phyloP scores from a whole-genome alignment of 2,329 filamentous ascomycete genomes.

The Chaetoscypha palmicola region DNA sequence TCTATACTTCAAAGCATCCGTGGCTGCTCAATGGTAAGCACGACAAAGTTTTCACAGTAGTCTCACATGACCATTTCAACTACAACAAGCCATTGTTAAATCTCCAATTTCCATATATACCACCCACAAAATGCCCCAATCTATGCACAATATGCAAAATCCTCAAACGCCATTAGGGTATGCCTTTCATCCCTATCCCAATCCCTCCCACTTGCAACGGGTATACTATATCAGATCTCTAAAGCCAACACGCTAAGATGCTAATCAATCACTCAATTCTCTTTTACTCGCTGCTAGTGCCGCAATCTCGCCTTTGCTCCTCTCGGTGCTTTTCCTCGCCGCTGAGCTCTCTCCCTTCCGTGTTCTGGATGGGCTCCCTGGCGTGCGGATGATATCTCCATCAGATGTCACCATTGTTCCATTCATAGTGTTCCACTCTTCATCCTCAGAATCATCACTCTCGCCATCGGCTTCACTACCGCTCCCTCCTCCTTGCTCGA shows the following conservation, averaged over 20 bases:
- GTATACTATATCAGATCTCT: no score
- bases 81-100: background rate
- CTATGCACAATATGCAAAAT: background rate
- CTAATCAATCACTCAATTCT: slow-evolving; percentile 17
- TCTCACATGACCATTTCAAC: no score
- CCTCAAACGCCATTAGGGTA: background rate
- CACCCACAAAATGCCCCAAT: background rate
- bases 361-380: slow-evolving; percentile 5
- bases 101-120: background rate
- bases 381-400: slow-evolving; percentile 26
- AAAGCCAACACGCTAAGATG: background rate
- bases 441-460: slow-evolving; percentile 13
- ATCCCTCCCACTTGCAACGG: background rate
- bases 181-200: background rate
- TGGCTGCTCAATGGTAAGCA: no score
- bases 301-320: slow-evolving; percentile 7
- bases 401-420: slow-evolving; percentile 25
- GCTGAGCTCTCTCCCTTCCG: slow-evolving; percentile 12
- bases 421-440: slow-evolving; percentile 24
- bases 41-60: no score
- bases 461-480: slow-evolving; percentile 21
- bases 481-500: slow-evolving; percentile 12
- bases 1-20: no score
- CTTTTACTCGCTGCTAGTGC: slow-evolving; percentile 18
- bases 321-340: background rate